Evolutionary conservation across 257 asterid genomes (phyloP), one percentile per base, ranked within the genome.

Genomic region (Solanum medicagineum): DNA sequence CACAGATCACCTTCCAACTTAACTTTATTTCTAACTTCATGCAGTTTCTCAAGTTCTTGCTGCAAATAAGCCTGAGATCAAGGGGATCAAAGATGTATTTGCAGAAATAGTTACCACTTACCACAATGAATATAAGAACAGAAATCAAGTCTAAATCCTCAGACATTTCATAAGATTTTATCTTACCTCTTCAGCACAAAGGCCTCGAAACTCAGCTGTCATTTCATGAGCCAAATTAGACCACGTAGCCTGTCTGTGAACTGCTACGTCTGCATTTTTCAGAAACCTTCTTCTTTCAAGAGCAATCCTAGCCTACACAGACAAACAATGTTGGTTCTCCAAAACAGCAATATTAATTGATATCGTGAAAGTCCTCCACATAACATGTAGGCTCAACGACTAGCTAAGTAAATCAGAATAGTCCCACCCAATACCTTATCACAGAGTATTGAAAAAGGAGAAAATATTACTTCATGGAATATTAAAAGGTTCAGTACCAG

Each of bases 211-310:
- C 90, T 96, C 99, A 49, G 99, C 97, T 51, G 99, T 96, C 98
- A 96, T 96, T 90, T 96, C 99, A 92, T 95, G 99, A 86, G 99
- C 99, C 94, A 96, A 92, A 92, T 90, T 92, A 85, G 99, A 96
- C 99, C 99, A 96, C 87, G 92, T 90, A 14, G 94, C 97, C 91
- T 96, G 98, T 85, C 97, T 95, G 60, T 90, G 98, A 86, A 96
- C 98, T 62, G 98, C 99, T 62, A 95, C 92, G 88, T 94, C 98
- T 71, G 99, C 98, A 91, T 95, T 95, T 89, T 95, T 92, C 90
- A 96, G 90, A 94, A 96, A 96, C 75, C 91, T 92, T 88, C 98
- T 91, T 93, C 99, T 94, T 90, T 96, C 99, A 86, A 96, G 98
- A 86, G 99, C 98, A 88, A 95, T 95, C 91, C 99, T 94, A 82